Conservation (phyloP, 768 basidiomycete genomes). For the Basidioascus undulatus region DNA sequence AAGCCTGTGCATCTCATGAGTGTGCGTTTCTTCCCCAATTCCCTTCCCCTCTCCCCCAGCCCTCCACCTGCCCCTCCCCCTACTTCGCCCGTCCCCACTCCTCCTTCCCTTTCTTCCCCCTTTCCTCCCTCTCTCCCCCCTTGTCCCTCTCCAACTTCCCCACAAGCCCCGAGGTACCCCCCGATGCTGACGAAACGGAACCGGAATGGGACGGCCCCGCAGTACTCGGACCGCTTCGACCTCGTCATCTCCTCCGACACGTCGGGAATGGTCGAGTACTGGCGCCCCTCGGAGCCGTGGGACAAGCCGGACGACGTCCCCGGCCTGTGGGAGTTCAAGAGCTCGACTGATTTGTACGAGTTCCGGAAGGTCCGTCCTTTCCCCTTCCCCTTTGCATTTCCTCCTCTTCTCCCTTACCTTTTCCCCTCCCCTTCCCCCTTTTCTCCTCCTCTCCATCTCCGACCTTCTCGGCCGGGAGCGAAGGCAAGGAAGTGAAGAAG, state of each 20-base stretch:
- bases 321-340: slow-evolving; percentile 74
- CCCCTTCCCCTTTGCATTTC: background rate
- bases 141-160: background rate
- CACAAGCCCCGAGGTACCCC: background rate
- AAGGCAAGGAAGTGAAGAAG: too few species aligned
- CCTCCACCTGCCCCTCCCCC: background rate
- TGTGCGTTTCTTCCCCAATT: slow-evolving; percentile 25
- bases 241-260: slow-evolving; percentile 86
- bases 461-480: too few species aligned
- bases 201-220: background rate
- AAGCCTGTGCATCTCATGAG: slow-evolving; percentile 77
- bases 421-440: background rate
- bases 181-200: too few species aligned
- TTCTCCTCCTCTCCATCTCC: background rate
- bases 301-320: slow-evolving; percentile 50
- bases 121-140: background rate
- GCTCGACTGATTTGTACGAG: slow-evolving; percentile 77
- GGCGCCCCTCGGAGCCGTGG: slow-evolving; percentile 77
- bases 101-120: background rate
- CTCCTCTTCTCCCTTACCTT: background rate
- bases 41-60: background rate
- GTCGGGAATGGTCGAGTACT: slow-evolving; percentile 85
- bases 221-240: slow-evolving; percentile 82
- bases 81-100: background rate
- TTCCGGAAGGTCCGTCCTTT: slow-evolving; percentile 61